Evolutionary conservation across 768 basidiomycete genomes (phyloP).

Genomic region (Lentinula lateritia): DNA sequence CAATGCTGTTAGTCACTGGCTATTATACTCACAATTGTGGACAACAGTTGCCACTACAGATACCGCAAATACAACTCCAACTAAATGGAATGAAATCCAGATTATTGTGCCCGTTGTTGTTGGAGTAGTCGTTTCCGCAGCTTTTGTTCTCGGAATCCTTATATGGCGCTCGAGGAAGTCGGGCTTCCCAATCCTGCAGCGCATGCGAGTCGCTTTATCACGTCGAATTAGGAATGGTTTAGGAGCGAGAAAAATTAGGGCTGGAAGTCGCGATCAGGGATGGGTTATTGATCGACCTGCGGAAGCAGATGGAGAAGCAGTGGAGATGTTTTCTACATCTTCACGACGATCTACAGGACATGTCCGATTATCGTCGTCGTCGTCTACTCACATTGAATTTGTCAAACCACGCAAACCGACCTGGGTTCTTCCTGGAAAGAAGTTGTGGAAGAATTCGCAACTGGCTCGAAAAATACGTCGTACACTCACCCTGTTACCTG

Average conservation of each 20-base stretch:
- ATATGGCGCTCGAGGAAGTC: constrained; percentile 14
- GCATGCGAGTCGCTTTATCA: background rate
- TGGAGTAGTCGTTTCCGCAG: constrained; percentile 19
- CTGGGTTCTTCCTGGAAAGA: background rate
- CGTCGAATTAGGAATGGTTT: background rate
- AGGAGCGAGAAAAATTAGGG: constrained; percentile 1
- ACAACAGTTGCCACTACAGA: background rate
- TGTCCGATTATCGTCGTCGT: constrained; percentile 4
- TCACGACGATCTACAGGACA: constrained; percentile 5
- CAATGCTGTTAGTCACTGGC: background rate
- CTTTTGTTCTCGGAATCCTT: constrained; percentile 11
- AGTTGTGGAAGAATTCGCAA: constrained; percentile 5
- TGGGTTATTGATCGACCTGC: constrained; percentile 6
- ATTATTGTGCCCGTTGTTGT: constrained; percentile 28
- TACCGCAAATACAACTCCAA: background rate
- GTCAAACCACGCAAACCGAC: background rate
- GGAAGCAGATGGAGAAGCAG: constrained; percentile 2
- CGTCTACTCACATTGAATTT: background rate
- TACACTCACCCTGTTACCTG: background rate
- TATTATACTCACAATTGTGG: background rate
- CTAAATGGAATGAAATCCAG: constrained; percentile 22
- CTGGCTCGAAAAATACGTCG: background rate
- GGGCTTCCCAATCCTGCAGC: background rate
- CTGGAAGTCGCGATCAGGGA: background rate
- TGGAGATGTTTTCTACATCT: constrained; percentile 12